Conservation (phyloP, 2,329 filamentous ascomycete genomes). For the Apiospora rasikravindrae region DNA sequence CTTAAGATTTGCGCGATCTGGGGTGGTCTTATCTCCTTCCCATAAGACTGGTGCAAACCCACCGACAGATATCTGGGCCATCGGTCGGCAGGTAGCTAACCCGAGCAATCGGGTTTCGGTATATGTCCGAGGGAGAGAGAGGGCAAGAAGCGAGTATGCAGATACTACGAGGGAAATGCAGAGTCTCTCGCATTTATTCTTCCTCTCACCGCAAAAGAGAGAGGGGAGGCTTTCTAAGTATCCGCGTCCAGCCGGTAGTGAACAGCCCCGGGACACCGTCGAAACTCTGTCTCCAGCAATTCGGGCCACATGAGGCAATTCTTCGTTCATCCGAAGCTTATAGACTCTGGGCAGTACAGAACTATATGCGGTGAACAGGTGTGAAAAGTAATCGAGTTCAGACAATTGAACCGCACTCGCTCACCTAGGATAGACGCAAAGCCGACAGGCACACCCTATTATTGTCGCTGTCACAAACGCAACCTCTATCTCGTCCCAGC, state of each 20-base stretch:
- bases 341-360: slow-evolving; percentile 4
- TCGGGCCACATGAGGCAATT: neutral
- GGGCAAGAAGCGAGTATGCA: neutral
- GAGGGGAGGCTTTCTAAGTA: neutral
- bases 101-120: neutral
- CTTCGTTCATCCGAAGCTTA: slow-evolving; percentile 14
- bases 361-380: slow-evolving; percentile 5
- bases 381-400: neutral
- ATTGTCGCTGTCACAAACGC: neutral
- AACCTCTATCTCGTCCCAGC: neutral
- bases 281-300: neutral
- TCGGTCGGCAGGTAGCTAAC: slow-evolving; percentile 4
- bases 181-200: neutral
- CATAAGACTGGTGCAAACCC: neutral
- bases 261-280: neutral
- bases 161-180: neutral
- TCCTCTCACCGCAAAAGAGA: neutral
- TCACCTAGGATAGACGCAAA: neutral
- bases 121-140: neutral
- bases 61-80: neutral
- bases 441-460: neutral
- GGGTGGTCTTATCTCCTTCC: neutral
- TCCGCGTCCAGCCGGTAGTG: neutral
- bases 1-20: neutral
- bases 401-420: neutral